Conservation (phyloP, 768 basidiomycete species). For the Boletus insuetus region DNA sequence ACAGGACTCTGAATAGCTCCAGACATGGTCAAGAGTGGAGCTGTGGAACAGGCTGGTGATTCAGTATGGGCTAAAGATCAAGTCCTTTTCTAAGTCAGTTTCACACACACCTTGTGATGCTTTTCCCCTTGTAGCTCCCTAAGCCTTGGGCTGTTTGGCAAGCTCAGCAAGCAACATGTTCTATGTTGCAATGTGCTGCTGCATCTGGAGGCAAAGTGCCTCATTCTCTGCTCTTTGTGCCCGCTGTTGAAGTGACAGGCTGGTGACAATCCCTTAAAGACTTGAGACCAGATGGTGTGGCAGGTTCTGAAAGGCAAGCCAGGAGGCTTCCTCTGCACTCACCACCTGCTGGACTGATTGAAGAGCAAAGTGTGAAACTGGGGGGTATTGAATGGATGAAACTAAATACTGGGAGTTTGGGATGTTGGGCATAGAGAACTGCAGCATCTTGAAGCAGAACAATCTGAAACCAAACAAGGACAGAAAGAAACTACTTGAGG, state of each 20-base stretch:
- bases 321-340: conserved; percentile 12
- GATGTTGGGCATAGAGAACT: conserved; percentile 21
- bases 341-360: conserved; percentile 9
- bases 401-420: conserved; percentile 23
- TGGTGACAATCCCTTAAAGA: background rate
- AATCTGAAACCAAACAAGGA: conserved; percentile 23
- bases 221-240: background rate
- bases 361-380: background rate
- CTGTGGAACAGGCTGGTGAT: no score
- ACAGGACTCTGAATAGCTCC: no score
- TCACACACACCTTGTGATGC: background rate
- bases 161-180: background rate
- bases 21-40: no score
- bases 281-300: conserved; percentile 15
- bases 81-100: no score
- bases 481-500: conserved; percentile 25
- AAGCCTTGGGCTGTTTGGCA: background rate
- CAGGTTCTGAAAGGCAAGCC: conserved; percentile 20
- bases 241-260: background rate
- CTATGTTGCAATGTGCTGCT: background rate
- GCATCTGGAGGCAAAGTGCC: background rate
- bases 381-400: conserved; percentile 27
- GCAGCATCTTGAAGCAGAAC: conserved; percentile 37
- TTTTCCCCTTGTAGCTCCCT: background rate
- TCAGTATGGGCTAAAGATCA: no score